These are phyloP conservation scores for Mycena rosella DNA, from an alignment of 768 basidiomycete species.

Conservation along the genomic window DNA sequence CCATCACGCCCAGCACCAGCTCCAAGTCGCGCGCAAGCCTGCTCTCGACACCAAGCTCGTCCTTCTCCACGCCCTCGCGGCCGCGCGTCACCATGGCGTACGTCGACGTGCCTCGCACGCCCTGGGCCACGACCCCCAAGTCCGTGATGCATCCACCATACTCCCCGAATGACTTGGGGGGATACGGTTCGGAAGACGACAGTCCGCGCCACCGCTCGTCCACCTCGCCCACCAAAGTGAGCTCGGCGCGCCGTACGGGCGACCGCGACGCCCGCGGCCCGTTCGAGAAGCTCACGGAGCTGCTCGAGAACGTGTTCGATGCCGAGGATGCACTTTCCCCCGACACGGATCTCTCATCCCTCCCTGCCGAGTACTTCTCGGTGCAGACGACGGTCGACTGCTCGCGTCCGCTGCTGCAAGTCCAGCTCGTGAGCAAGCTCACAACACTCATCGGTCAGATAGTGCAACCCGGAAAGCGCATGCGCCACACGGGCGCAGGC, in stretches of 20 bases:
- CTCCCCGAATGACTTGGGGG: conserved; percentile 62
- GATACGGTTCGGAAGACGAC: conserved; percentile 70
- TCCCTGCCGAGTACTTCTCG: conserved; percentile 74
- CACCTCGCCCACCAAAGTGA: too few species aligned
- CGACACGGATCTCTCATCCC: too few species aligned
- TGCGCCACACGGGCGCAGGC: conserved; percentile 60
- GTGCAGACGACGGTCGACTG: conserved; percentile 64
- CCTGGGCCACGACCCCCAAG: too few species aligned
- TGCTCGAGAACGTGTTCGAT: conserved; percentile 89
- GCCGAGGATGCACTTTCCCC: conserved; percentile 79
- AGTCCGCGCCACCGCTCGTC: conserved; percentile 46
- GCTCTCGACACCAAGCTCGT: conserved; percentile 52
- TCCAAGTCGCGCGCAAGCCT: conserved; percentile 39
- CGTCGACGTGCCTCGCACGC: conserved; percentile 60
- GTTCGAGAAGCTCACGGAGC: too few species aligned
- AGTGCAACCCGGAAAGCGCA: too few species aligned
- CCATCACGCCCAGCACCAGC: conserved; percentile 46
- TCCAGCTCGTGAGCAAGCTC: conserved; percentile 79
- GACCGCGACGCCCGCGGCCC: too few species aligned
- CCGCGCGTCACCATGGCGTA: conserved; percentile 57
- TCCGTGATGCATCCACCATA: conserved; percentile 47
- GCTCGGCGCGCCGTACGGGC: conserved; percentile 71
- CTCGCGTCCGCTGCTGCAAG: conserved; percentile 68
- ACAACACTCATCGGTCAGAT: too few species aligned
- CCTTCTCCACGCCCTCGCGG: conserved; percentile 37